Evolutionary conservation across 371 early-diverging fungal genomes (phyloP).

Genomic region (Zychaea mexicana): DNA sequence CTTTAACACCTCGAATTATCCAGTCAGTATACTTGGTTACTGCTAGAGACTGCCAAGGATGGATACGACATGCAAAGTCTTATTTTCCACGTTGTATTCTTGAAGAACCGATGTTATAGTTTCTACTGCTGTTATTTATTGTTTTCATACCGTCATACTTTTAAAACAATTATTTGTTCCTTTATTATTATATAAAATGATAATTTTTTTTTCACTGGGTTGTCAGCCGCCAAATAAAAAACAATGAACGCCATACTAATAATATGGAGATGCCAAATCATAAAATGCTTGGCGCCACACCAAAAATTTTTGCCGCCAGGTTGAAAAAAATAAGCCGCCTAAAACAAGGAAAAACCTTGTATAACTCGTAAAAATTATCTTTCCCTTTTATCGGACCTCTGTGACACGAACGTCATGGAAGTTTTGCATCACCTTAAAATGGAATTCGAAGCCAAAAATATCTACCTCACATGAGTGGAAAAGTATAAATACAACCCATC

Average conservation of each 20-base stretch:
- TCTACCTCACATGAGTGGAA: not conserved
- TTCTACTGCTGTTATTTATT: no score
- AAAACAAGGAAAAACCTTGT: not conserved
- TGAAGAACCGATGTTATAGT: no score
- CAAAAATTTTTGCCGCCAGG: not conserved
- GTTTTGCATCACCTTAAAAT: not conserved
- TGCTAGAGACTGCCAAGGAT: no score
- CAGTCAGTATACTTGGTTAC: no score
- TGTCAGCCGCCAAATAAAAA: not conserved
- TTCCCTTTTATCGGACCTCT: not conserved
- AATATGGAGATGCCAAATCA: not conserved
- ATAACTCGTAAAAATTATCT: no score
- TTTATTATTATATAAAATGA: no score
- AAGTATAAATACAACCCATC: slow-evolving; percentile 1
- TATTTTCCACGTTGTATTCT: no score
- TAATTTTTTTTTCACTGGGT: no score
- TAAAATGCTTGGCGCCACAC: not conserved
- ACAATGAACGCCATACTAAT: not conserved
- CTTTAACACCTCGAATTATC: no score
- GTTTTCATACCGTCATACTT: no score
- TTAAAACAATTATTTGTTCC: no score
- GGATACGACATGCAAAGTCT: no score
- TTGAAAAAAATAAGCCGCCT: not conserved
- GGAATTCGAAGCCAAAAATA: slow-evolving; percentile 6
- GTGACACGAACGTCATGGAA: not conserved